Base-by-base conservation (phyloP, 371 early-diverging fungal genomes). In the Dipsacomyces acuminosporus region DNA sequence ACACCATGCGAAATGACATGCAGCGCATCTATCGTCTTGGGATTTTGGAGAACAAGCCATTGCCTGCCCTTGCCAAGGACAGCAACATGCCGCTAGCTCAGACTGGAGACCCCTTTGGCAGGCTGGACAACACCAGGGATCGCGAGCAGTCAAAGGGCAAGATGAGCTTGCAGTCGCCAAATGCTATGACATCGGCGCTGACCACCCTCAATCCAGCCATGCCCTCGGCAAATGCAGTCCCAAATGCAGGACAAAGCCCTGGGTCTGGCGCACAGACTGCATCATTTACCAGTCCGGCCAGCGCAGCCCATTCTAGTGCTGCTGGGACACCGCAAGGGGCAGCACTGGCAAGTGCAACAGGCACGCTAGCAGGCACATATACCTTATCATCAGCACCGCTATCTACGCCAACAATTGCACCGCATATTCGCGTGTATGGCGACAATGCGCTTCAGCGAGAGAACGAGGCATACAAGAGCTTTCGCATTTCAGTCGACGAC, bases 381-480 rank as follows among this genome's bases (percentile, higher is more conserved):
- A 19, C 53, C 30, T 11, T 30, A 13, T 43, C 45, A 11, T n/a
- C 44, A 34, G 50, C 45, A 8, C 54, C 54, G 15, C 13, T 53
- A 1, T 23, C 41, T 25, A 61, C 60, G 47, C 61, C 67, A 4
- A 61, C 67, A 3, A 61, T 66, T 48, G 63, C 62, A 6, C 70
- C 70, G 30, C 70, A 69, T 25, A 65, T 72, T 19, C 66, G 72
- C 34, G 72, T 72, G 14, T 72, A 66, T 46, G 63, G 72, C 41
- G 67, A 62, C 56, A 72, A 72, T 23, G 72, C 61, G 5, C 38
- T 72, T 19, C 66, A 66, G 50, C 56, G 87, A 4, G 84, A 86
- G 44, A 76, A 76, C 30, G 90, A 90, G 61, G 76, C 88, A 2
- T 93, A 88, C 73, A 94, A 93, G 74, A 86, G 84, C 42, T 90